Evolutionary conservation across 768 basidiomycete species (phyloP).

Genomic region (Cystofilobasidium capitatum): DNA sequence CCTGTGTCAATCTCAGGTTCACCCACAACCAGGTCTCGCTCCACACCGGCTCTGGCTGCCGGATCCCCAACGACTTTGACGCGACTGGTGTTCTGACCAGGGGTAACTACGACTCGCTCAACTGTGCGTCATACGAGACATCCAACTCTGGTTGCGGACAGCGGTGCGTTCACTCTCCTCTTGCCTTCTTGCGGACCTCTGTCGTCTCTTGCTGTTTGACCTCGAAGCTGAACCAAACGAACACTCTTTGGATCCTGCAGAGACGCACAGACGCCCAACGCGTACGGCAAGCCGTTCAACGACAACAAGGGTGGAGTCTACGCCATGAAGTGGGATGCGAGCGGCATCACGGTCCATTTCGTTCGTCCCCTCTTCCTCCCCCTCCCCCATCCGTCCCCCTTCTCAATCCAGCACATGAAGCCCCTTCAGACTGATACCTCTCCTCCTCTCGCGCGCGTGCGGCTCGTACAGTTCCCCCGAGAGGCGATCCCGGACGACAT

Average conservation of each 20-base stretch:
- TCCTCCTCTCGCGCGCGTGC: too few species aligned
- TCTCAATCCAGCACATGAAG: too few species aligned
- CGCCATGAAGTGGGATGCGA: constrained; percentile 69
- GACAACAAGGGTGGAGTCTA: constrained; percentile 76
- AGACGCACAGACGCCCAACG: constrained; percentile 47
- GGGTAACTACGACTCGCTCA: constrained; percentile 35
- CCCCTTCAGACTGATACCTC: too few species aligned
- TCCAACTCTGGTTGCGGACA: too few species aligned
- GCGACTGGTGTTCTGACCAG: constrained; percentile 49
- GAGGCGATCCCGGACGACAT: constrained; percentile 68
- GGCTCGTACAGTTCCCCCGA: too few species aligned
- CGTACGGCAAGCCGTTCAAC: constrained; percentile 83
- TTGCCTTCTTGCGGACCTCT: neutral
- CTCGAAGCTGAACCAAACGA: neutral
- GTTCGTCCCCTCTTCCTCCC: too few species aligned
- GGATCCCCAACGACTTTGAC: constrained; percentile 45
- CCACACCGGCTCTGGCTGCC: constrained; percentile 26
- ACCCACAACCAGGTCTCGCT: constrained; percentile 27
- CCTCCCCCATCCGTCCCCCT: too few species aligned
- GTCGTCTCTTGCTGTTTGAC: neutral
- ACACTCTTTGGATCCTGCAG: constrained; percentile 60
- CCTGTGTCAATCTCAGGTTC: too few species aligned
- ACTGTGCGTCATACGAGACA: constrained; percentile 37
- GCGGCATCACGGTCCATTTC: constrained; percentile 60
- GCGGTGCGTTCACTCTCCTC: too few species aligned